These are phyloP conservation scores for Jamesozyma hellenica DNA, from an alignment of 805 yeast genomes.

Conservation along the genomic window DNA sequence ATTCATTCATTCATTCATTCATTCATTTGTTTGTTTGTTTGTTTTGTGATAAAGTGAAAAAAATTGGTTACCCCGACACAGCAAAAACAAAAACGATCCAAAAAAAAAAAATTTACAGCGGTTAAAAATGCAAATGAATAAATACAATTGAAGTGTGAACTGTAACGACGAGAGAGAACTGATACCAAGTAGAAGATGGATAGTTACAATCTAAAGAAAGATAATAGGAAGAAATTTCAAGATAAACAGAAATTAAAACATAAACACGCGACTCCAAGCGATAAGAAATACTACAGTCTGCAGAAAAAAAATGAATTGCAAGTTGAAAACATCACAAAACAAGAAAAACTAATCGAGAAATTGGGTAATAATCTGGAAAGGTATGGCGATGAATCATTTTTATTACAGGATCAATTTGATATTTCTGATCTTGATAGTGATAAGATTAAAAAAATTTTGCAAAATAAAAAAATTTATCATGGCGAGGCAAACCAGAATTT, in stretches of 20 bases:
- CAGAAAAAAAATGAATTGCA: conserved; percentile 12
- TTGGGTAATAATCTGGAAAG: conserved; percentile 17
- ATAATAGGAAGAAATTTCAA: conserved; percentile 34
- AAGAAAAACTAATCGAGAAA: conserved; percentile 10
- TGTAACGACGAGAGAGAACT: too few species aligned
- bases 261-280: conserved; percentile 32
- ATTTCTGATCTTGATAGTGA: conserved; percentile 5
- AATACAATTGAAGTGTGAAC: too few species aligned
- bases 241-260: conserved; percentile 33
- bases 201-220: conserved; percentile 27
- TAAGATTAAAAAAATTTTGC: conserved; percentile 8
- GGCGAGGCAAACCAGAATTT: not conserved
- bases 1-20: too few species aligned
- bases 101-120: too few species aligned
- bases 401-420: conserved; percentile 1
- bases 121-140: too few species aligned
- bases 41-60: too few species aligned
- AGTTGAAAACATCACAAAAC: conserved; percentile 12
- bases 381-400: conserved; percentile 10
- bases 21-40: too few species aligned
- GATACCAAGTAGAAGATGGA: conserved; percentile 16
- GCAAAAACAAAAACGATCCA: too few species aligned
- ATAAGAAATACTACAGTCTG: conserved; percentile 26
- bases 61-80: too few species aligned
- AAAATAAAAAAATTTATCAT: conserved; percentile 4